These are phyloP conservation scores for Daldinia loculata DNA, from an alignment of 495 filamentous ascomycete genomes.

Conservation along the genomic window DNA sequence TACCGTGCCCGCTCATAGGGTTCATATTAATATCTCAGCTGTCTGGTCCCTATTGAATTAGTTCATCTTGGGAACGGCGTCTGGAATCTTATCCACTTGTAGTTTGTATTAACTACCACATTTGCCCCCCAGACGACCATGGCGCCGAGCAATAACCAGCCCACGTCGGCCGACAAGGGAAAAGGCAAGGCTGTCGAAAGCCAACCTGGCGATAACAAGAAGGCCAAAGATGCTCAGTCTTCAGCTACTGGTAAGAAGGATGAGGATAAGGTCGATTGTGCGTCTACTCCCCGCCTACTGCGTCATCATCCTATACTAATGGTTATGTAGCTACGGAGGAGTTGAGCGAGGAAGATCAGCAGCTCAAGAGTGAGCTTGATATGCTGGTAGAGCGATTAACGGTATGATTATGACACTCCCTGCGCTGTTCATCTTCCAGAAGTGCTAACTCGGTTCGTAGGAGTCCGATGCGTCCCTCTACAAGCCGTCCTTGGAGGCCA, in stretches of 20 bases:
- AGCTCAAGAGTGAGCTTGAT: constrained; percentile 96
- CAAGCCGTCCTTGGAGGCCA: constrained; percentile 88
- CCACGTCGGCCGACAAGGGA: constrained; percentile 88
- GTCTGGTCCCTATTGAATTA: constrained; percentile 2
- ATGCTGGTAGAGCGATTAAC: constrained; percentile 97
- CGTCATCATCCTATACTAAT: constrained; percentile 18
- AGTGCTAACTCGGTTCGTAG: constrained; percentile 54
- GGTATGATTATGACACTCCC: constrained; percentile 59
- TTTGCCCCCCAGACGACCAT: constrained; percentile 58
- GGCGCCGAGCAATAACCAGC: constrained; percentile 90
- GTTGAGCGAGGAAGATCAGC: constrained; percentile 96
- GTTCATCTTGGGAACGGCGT: constrained; percentile 17
- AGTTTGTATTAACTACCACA: constrained; percentile 19
- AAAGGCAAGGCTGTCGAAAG: constrained; percentile 86
- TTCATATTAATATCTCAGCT: constrained; percentile 9
- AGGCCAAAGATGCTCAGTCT: constrained; percentile 71
- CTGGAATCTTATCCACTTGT: constrained; percentile 7
- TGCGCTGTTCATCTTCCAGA: not conserved
- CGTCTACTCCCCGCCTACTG: constrained; percentile 26
- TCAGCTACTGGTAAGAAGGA: constrained; percentile 78
- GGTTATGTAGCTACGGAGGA: constrained; percentile 69
- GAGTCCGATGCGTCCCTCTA: constrained; percentile 89
- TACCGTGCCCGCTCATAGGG: not conserved
- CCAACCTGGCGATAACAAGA: constrained; percentile 72
- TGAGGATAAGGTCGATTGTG: constrained; percentile 64